Evolutionary conservation across 176 grass and related monocot species (phyloP).

Genomic region (Hordeum marinum): DNA sequence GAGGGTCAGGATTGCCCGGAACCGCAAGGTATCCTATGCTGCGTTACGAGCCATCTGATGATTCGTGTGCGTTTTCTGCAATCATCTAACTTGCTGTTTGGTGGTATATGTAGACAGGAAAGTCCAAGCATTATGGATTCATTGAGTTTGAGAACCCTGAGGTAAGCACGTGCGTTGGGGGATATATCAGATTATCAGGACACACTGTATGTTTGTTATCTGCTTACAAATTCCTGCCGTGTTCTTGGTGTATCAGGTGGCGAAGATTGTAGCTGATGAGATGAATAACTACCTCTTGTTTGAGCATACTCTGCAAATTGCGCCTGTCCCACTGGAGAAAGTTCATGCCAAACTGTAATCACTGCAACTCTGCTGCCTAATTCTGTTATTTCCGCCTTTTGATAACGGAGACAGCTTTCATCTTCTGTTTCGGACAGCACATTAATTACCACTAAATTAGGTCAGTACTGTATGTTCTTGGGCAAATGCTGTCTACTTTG

Average conservation of each 20-base stretch:
- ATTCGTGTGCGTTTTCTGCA: background rate
- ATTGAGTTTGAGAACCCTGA: constrained; percentile 89
- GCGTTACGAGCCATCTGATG: background rate
- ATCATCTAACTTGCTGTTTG: constrained; percentile 14
- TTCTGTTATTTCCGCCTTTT: background rate
- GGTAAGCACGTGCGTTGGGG: too few relatives aligned
- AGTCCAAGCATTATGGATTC: constrained; percentile 93
- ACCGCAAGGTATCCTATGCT: constrained; percentile 45
- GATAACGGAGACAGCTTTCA: background rate
- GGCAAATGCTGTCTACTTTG: background rate
- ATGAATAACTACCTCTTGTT: constrained; percentile 92
- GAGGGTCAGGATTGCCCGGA: constrained; percentile 71
- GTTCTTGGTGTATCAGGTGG: constrained; percentile 47
- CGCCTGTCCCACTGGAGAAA: constrained; percentile 51
- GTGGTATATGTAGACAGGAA: constrained; percentile 63
- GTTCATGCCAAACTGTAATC: constrained; percentile 81
- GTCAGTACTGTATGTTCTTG: background rate
- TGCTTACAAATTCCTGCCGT: background rate
- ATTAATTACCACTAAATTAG: background rate
- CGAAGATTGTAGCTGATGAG: constrained; percentile 82
- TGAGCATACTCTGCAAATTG: constrained; percentile 77
- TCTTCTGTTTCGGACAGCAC: background rate
- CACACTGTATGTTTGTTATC: background rate
- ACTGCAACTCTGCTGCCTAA: background rate
- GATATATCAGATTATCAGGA: background rate